Percentiles rank a stretch among this genome's conserved stretches.
These are phyloP conservation scores for Murraya koenigii DNA, from an alignment of 345 rosid genomes.

Conservation along the genomic window DNA sequence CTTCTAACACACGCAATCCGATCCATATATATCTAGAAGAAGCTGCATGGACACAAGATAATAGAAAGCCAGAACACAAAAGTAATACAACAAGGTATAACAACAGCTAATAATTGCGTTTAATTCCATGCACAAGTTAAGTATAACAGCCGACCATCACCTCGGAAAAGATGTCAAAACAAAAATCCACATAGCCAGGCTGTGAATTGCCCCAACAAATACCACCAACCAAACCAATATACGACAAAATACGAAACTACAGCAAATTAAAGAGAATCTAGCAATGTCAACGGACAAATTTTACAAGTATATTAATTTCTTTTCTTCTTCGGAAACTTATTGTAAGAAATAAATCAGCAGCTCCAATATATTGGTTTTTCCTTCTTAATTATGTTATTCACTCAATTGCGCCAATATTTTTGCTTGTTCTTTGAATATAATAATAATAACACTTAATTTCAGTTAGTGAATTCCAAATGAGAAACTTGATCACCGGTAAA, in stretches of 20 bases:
- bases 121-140: background rate
- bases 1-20: too few species aligned
- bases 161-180: background rate
- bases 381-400: conserved; percentile 5
- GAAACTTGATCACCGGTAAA: conserved; percentile 20
- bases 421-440: background rate
- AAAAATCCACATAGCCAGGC: background rate
- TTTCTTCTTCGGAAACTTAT: background rate
- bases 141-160: background rate
- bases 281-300: background rate
- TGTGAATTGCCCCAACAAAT: background rate
- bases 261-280: conserved; percentile 1
- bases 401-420: background rate
- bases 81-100: too few species aligned
- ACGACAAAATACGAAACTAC: background rate
- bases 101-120: background rate
- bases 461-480: conserved; percentile 19
- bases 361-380: background rate
- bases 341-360: background rate
- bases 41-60: too few species aligned
- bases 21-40: too few species aligned
- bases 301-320: background rate
- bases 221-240: background rate
- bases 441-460: background rate
- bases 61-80: background rate